These are phyloP conservation scores for Suillus occidentalis DNA, from an alignment of 768 basidiomycete genomes.

Conservation along the genomic window DNA sequence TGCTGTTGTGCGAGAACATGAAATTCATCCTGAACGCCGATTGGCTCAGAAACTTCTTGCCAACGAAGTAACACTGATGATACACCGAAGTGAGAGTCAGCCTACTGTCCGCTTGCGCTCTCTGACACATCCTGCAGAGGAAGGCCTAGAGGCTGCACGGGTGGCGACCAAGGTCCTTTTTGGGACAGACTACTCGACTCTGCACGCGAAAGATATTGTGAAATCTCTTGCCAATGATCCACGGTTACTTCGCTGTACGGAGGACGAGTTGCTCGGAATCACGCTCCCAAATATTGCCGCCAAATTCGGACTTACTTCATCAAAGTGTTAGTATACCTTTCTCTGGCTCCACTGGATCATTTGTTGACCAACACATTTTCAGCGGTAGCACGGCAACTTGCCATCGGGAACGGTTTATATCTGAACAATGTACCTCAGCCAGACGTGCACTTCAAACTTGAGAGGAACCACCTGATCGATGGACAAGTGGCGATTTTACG, in stretches of 20 bases:
- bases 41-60: constrained; percentile 54
- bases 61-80: constrained; percentile 56
- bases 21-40: constrained; percentile 47
- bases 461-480: constrained; percentile 54
- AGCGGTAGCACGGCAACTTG: constrained; percentile 68
- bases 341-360: background rate
- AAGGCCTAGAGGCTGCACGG: constrained; percentile 42
- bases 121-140: constrained; percentile 27
- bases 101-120: background rate
- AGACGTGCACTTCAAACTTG: constrained; percentile 47
- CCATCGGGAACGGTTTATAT: constrained; percentile 68
- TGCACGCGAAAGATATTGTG: constrained; percentile 57
- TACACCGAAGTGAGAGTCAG: constrained; percentile 50
- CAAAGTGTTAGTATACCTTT: constrained; percentile 52
- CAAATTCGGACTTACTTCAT: constrained; percentile 55
- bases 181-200: constrained; percentile 34
- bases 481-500: constrained; percentile 62
- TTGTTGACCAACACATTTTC: constrained; percentile 11
- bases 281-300: constrained; percentile 64
- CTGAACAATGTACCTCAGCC: constrained; percentile 62
- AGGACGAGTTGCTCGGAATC: constrained; percentile 50
- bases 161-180: constrained; percentile 48
- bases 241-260: constrained; percentile 53
- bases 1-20: constrained; percentile 56
- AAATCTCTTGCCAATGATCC: constrained; percentile 65